These are phyloP conservation scores for Lizanozyma gosingica DNA, from an alignment of 1,139 yeast genomes.

Conservation along the genomic window DNA sequence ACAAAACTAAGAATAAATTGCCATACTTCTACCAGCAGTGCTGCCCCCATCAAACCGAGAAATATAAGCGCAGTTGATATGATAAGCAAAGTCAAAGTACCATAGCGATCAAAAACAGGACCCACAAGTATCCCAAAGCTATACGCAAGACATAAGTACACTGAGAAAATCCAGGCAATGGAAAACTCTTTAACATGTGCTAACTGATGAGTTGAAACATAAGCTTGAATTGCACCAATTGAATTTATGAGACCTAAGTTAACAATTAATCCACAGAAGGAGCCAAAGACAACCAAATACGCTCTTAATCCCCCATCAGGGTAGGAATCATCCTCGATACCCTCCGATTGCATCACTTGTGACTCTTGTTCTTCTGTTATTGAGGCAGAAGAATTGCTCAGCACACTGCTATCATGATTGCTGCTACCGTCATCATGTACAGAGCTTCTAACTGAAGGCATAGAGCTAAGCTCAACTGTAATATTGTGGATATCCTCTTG, in stretches of 20 bases:
- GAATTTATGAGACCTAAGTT: slow-evolving; percentile 25
- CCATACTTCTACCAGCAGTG: slow-evolving; percentile 37
- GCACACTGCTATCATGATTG: no score
- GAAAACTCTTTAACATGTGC: slow-evolving; percentile 11
- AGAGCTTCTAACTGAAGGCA: no score
- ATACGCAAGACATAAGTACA: slow-evolving; percentile 1
- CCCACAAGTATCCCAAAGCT: slow-evolving; percentile 9
- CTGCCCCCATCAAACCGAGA: slow-evolving; percentile 43
- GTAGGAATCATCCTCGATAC: slow-evolving; percentile 2
- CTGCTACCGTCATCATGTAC: no score
- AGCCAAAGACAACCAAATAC: slow-evolving; percentile 24
- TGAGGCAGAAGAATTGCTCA: no score
- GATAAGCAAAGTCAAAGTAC: slow-evolving; percentile 34
- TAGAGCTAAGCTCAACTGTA: not conserved
- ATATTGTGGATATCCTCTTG: not conserved
- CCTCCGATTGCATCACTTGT: not conserved
- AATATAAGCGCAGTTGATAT: slow-evolving; percentile 35
- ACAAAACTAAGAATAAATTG: slow-evolving; percentile 47
- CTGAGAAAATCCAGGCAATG: slow-evolving; percentile 3
- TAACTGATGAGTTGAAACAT: slow-evolving; percentile 24
- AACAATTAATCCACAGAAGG: slow-evolving; percentile 24
- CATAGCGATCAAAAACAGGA: slow-evolving; percentile 39
- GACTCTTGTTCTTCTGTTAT: no score
- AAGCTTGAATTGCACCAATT: slow-evolving; percentile 30
- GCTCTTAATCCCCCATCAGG: slow-evolving; percentile 26